Evolutionary conservation across 2,329 filamentous ascomycete species (phyloP).

Genomic region (Cercospora zeae-maydis): DNA sequence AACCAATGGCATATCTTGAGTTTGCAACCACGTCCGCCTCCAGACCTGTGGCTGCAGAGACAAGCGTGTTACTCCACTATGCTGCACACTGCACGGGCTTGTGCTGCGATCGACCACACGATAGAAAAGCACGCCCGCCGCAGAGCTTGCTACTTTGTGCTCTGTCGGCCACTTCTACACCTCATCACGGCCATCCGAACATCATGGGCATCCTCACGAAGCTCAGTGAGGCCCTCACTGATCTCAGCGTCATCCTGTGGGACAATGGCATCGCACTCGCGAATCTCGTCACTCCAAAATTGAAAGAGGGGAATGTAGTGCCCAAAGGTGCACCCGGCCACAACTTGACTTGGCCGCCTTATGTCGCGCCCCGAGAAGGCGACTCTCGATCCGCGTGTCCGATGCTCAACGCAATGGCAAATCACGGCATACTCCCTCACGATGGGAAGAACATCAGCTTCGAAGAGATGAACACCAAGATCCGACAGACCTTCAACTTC

Average conservation of each 20-base stretch:
- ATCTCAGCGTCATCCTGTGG: slow-evolving; percentile 40
- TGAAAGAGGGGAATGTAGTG: slow-evolving; percentile 38
- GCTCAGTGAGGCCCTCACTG: slow-evolving; percentile 32
- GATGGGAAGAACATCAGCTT: slow-evolving; percentile 32
- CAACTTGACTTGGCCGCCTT: slow-evolving; percentile 35
- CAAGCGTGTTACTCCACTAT: slow-evolving; percentile 6
- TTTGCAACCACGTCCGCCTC: slow-evolving; percentile 7
- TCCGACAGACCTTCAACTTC: slow-evolving; percentile 33
- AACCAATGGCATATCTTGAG: slow-evolving; percentile 7
- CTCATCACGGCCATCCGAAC: neutral
- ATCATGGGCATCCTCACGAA: slow-evolving; percentile 27
- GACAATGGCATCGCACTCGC: slow-evolving; percentile 40
- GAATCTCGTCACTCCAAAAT: slow-evolving; percentile 39
- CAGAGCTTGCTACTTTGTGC: neutral
- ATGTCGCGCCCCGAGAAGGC: slow-evolving; percentile 37
- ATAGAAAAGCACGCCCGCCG: slow-evolving; percentile 5
- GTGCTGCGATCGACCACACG: slow-evolving; percentile 9
- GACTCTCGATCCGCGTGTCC: slow-evolving; percentile 35
- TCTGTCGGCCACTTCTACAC: neutral
- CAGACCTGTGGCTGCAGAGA: slow-evolving; percentile 7
- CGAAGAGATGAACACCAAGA: slow-evolving; percentile 26
- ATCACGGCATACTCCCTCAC: slow-evolving; percentile 33
- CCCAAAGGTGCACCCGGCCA: slow-evolving; percentile 37
- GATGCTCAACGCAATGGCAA: slow-evolving; percentile 34
- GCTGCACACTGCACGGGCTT: slow-evolving; percentile 5